Percentiles rank a stretch among this genome's conserved stretches.
Evolutionary conservation across 106 monocot genomes (phyloP).

Genomic region (Agapanthus africanus): DNA sequence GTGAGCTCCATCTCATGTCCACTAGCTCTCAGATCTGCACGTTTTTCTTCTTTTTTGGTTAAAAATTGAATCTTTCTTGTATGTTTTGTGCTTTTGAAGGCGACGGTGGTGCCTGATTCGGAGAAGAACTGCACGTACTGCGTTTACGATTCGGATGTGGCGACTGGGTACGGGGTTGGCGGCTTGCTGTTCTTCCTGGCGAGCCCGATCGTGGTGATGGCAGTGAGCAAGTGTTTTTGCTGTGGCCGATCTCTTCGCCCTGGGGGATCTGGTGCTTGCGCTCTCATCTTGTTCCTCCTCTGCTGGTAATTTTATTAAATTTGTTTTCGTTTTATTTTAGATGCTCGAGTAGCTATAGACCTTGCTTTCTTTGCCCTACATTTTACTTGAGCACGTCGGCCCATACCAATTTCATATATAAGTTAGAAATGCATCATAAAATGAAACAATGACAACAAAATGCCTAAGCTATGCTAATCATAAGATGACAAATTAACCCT

Average conservation of each 20-base stretch:
- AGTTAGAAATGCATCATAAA: too few species aligned
- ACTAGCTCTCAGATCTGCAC: neutral
- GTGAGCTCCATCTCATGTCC: slow-evolving; percentile 7
- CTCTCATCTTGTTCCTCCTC: slow-evolving; percentile 34
- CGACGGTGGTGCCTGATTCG: slow-evolving; percentile 19
- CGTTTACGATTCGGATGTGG: slow-evolving; percentile 32
- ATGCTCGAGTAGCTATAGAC: too few species aligned
- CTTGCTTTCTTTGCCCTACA: too few species aligned
- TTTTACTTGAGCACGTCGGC: too few species aligned
- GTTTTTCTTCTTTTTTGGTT: neutral
- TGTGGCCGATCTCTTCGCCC: slow-evolving; percentile 30
- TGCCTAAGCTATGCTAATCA: too few species aligned
- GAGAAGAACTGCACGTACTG: slow-evolving; percentile 43
- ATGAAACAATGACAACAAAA: too few species aligned
- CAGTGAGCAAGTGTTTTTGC: slow-evolving; percentile 37
- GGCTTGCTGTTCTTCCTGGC: slow-evolving; percentile 29
- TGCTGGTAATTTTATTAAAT: too few species aligned
- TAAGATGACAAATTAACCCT: too few species aligned
- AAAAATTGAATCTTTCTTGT: neutral
- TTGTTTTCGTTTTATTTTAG: too few species aligned
- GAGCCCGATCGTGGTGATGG: slow-evolving; percentile 28
- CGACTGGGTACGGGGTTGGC: slow-evolving; percentile 32
- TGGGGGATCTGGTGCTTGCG: slow-evolving; percentile 33
- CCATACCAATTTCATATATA: too few species aligned
- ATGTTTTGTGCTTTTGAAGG: slow-evolving; percentile 10